Base-by-base conservation (phyloP, 805 yeast genomes). In the Kodamaea lidongshanica region DNA sequence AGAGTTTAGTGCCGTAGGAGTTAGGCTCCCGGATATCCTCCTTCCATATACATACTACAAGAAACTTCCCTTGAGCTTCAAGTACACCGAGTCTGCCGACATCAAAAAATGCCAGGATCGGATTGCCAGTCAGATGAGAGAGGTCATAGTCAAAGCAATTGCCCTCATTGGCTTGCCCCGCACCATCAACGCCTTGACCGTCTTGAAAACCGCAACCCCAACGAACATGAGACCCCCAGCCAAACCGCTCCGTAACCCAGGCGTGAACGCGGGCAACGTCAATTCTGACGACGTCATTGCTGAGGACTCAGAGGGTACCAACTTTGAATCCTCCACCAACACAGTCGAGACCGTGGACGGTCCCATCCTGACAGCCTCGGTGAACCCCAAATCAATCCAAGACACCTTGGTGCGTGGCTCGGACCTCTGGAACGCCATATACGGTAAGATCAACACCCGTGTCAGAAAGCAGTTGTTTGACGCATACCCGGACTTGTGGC, bases 401-500 rank as follows among this genome's bases (percentile, higher is more conserved):
- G 40, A 46, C 7, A 26, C 27, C 10, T 47, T 63, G 26, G 46
- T 40, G 5, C 52, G 79, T 14, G 96, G 95, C 1, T 45, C 61
- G 2, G 61, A 64, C 10, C 77, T 82, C 50, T 88, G 94, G 86
- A 72, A 74, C 37, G 59, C 66, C 6, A 75, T 86, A 1, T 88
- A 88, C 50, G 78, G 77, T 30, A 87, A 86, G 49, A 75, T 88
- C 11, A 72, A 86, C 20, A 52, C 56, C 11, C 62, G 94, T 15
- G 83, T 88, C 16, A 67, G 66, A 21, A 65, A 64, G 26, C 92
- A 86, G 46, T 62, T 88, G 72, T 53, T 63, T 32, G 58, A 71
- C 0, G 81, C 95, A 10, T 86, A 86, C 52, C 95, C 95, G 0
- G 96, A 88, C 51, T 65, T 88, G 36, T 83, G 89, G 79, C 65